Evolutionary conservation across 257 asterid genomes (phyloP), one percentile per base, ranked within the genome.

Genomic region (Anisodus tanguticus): DNA sequence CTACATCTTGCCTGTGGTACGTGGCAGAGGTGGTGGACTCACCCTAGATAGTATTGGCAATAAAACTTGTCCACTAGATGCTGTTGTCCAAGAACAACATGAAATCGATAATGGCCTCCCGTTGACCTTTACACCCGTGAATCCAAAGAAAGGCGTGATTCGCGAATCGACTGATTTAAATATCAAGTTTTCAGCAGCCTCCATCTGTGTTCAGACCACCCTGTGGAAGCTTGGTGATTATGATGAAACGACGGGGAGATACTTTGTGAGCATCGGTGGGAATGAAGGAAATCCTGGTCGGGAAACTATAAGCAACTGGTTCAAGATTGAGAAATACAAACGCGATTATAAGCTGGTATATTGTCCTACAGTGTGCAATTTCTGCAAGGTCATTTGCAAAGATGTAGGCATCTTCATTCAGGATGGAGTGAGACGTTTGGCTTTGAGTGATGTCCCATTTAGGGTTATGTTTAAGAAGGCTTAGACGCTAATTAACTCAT

Each of bases 21-120:
- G 93, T 3, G 94, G 93, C 71, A 60, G 91, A 10, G 97, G 95
- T 3, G 97, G 97, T 0, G 97, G 95, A n/a, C 89, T 93, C 41
- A 89, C 92, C 9, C 81, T 90, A 60, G 84, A 81, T 83, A 60
- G 83, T 85, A 59, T 83, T 8, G 59, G 83, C 26, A 87, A 89
- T 84, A 12, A 58, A 2, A 68, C 86, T 0, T 90, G 95, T 89
- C 92, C 94, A 3, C 89, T 88, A 1, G 87, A 80, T n/a, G 92
- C 91, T n/a, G 90, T 82, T 53, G 43, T 89, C 45, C 95, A 92
- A 66, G 93, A 85, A 16, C 86, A 35, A 37, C n/a, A 5, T 0
- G 93, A 87, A 39, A 84, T 87, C 0, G 45, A 86, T 0, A 76
- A 84, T 0, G 97, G 97, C 68, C 90, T 91, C 35, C 92, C 97